These are phyloP conservation scores for Plectosphaerella sp. DNA, from an alignment of 2,329 filamentous ascomycete species.

Conservation along the genomic window DNA sequence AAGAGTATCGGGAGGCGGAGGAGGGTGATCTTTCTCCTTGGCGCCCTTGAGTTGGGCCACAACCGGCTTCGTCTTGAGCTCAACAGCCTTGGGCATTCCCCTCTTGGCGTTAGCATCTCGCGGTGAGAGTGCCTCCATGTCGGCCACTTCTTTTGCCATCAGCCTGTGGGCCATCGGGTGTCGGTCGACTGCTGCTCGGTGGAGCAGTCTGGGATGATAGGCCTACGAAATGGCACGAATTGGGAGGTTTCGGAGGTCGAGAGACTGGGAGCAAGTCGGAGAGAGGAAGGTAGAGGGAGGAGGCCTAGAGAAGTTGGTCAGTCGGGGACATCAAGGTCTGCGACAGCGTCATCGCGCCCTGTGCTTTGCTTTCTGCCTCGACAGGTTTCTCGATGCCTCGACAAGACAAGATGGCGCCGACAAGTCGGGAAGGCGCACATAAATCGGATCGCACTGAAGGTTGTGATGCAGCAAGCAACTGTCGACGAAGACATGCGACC, in stretches of 20 bases:
- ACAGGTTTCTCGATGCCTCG: too few relatives aligned
- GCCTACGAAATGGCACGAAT: not conserved
- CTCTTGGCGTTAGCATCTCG: slow-evolving; percentile 60
- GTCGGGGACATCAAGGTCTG: not conserved
- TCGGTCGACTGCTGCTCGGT: slow-evolving; percentile 10
- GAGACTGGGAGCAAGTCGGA: slow-evolving; percentile 6
- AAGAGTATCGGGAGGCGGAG: slow-evolving; percentile 57
- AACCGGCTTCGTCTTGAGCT: slow-evolving; percentile 43
- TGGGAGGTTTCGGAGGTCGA: not conserved
- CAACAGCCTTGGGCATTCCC: slow-evolving; percentile 37
- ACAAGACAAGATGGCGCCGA: too few relatives aligned
- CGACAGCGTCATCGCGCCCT: too few relatives aligned
- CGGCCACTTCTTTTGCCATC: slow-evolving; percentile 43
- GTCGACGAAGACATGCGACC: too few relatives aligned
- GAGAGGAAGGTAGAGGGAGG: not conserved
- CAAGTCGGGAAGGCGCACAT: too few relatives aligned
- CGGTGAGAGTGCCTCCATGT: slow-evolving; percentile 61
- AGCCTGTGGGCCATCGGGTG: slow-evolving; percentile 42
- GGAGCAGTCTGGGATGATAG: not conserved
- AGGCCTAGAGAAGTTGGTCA: not conserved
- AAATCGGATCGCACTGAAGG: too few relatives aligned
- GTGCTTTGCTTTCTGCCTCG: too few relatives aligned
- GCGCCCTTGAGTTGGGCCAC: slow-evolving; percentile 48
- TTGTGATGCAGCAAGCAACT: too few relatives aligned
- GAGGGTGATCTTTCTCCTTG: slow-evolving; percentile 64